Evolutionary conservation across 129 eudicot genomes (phyloP).

Genomic region (Ambrosia trifida): DNA sequence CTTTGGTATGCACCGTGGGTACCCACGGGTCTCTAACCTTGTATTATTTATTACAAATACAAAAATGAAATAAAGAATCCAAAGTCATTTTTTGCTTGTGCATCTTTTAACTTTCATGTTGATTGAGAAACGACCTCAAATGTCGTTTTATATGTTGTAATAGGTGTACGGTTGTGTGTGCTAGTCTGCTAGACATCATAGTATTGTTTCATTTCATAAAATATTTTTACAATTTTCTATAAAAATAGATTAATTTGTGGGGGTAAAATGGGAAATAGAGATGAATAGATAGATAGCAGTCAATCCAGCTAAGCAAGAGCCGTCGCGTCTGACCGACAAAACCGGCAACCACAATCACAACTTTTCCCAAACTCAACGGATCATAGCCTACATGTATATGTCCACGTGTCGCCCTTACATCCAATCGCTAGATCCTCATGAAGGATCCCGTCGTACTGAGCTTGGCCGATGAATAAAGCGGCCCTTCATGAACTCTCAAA

Average conservation of each 20-base stretch:
- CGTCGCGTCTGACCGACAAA: slow-evolving; percentile 26
- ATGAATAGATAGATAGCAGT: background rate
- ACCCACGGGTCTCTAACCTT: too few relatives aligned
- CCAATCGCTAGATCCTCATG: slow-evolving; percentile 1
- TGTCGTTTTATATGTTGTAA: slow-evolving; percentile 11
- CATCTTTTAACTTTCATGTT: slow-evolving; percentile 14
- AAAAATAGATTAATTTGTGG: background rate
- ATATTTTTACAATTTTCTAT: too few relatives aligned
- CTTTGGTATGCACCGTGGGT: too few relatives aligned
- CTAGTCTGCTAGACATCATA: background rate
- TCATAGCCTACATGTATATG: slow-evolving; percentile 9
- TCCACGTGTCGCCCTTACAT: slow-evolving; percentile 19
- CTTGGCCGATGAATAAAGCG: background rate
- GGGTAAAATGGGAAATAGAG: slow-evolving; percentile 16
- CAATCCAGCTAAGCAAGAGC: slow-evolving; percentile 22
- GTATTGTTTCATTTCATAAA: too few relatives aligned
- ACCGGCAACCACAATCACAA: slow-evolving; percentile 9
- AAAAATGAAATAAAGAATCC: slow-evolving; percentile 12
- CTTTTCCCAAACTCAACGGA: slow-evolving; percentile 10
- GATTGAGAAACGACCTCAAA: slow-evolving; percentile 9
- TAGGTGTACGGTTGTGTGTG: slow-evolving; percentile 17
- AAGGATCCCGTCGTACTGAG: background rate
- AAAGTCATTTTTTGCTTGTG: slow-evolving; percentile 17
- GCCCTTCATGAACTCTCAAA: background rate
- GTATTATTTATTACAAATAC: background rate